Evolutionary conservation across 257 asterid species (phyloP), one percentile per base, ranked within the genome.

Genomic region (Ehretia macrophylla): DNA sequence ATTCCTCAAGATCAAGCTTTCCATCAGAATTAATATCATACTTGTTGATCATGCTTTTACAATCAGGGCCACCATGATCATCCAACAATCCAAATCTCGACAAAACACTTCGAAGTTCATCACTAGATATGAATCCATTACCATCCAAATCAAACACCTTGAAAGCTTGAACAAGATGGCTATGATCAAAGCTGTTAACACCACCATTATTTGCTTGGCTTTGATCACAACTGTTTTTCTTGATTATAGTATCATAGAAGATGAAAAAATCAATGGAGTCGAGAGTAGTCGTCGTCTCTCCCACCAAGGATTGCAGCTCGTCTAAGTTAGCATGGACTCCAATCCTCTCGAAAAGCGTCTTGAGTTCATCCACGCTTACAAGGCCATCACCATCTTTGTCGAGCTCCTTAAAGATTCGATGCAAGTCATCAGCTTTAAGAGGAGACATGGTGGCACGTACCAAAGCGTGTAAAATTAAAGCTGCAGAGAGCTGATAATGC

Each of bases 341-440:
- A 8, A 51, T 46, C 20, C 64, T 69, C 40, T 70, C 70, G 2
- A 69, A 66, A 51, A 69, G 65, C 59, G 62, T 62, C 50, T 40
- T 60, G 17, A 74, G 72, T 55, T 69, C 76, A 21, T 74, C 76
- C 32, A 69, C 44, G 59, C 77, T 67, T 40, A 75, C 72, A 1
- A 44, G 42, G 1, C 80, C 81, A 55, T 75, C 68, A 37, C 77
- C 68, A 17, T 71, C 67, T 39, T 45, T 42, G 48, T 75, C 81
- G 11, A 75, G 68, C 48, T 59, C 57, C 38, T 55, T 27, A 67
- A 75, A 75, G 50, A 71, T 71, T 32, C 55, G 59, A 44, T 68
- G 56, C 59, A 75, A 42, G 50, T 75, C 66, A 49, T 17, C 48
- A 37, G 57, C 22, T 32, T 55, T 69, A 14, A 62, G 42, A 11